Conservation (phyloP, 768 basidiomycete genomes). For the Collybia mongolica region DNA sequence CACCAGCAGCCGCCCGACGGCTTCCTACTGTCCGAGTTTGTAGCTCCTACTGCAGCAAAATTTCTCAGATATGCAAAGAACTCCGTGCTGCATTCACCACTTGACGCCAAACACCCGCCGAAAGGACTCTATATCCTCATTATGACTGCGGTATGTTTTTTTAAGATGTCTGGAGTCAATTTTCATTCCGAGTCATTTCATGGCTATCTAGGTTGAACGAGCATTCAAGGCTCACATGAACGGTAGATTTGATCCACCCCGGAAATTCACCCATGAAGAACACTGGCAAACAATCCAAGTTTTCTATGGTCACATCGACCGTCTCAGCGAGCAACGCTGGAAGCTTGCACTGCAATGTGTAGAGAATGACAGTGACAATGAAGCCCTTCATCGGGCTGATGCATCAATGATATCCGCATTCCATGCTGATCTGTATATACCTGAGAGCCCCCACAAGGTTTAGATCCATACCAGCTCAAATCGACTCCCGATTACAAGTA, state of each 20-base stretch:
- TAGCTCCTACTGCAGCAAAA: slow-evolving; percentile 3
- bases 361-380: background rate
- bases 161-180: background rate
- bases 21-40: slow-evolving; percentile 7
- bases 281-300: background rate
- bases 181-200: background rate
- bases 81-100: slow-evolving; percentile 1
- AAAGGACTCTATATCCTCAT: slow-evolving; percentile 8
- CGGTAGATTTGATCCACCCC: background rate
- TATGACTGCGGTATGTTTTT: slow-evolving; percentile 4
- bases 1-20: slow-evolving; percentile 6
- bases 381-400: slow-evolving; percentile 1
- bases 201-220: slow-evolving; percentile 1
- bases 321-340: slow-evolving; percentile 5
- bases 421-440: slow-evolving; percentile 8
- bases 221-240: background rate
- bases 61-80: slow-evolving; percentile 7
- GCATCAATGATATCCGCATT: slow-evolving; percentile 12
- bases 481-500: background rate
- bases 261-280: background rate
- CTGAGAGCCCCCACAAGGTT: slow-evolving; percentile 12
- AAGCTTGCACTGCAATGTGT: background rate
- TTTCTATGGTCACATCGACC: background rate
- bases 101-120: slow-evolving; percentile 6
- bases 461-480: background rate